Percentiles rank a stretch among this genome's conserved stretches.
These are phyloP conservation scores for Fulvia fulva DNA, from an alignment of 2,329 filamentous ascomycete species.

Conservation along the genomic window DNA sequence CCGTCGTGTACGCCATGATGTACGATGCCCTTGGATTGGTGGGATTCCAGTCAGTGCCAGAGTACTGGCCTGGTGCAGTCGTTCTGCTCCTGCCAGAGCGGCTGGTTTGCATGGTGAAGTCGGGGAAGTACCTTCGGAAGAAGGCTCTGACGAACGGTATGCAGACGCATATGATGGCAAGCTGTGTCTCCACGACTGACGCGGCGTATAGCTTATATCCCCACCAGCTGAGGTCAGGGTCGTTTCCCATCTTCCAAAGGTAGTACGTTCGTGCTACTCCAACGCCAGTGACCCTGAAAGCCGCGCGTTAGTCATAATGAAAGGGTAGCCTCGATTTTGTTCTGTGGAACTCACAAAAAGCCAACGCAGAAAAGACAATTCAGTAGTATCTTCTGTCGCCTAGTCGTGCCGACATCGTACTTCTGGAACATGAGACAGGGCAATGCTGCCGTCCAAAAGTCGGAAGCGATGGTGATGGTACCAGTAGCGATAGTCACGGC, in stretches of 20 bases:
- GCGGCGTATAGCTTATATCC: constrained; percentile 21
- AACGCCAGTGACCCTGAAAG: constrained; percentile 18
- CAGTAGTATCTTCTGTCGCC: constrained; percentile 19
- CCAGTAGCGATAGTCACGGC: constrained; percentile 13
- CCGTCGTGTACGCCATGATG: background rate
- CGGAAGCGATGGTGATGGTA: constrained; percentile 21
- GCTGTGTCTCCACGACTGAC: constrained; percentile 21
- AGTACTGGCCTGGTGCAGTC: background rate
- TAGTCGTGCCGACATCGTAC: constrained; percentile 16
- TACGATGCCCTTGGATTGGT: background rate
- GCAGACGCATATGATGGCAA: constrained; percentile 23
- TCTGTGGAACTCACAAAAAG: constrained; percentile 8
- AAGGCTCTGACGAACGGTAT: constrained; percentile 20
- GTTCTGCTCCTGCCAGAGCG: background rate
- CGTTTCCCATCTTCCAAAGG: constrained; percentile 13
- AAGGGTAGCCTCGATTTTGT: too few species aligned
- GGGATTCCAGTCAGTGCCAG: background rate
- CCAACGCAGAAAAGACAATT: constrained; percentile 24
- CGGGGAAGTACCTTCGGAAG: constrained; percentile 10
- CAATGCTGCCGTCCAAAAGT: constrained; percentile 23
- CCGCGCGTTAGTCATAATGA: background rate
- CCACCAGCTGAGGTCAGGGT: constrained; percentile 16
- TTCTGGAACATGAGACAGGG: constrained; percentile 21
- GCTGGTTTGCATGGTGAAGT: background rate
- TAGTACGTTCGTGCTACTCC: constrained; percentile 24